Evolutionary conservation across 2,329 filamentous ascomycete genomes (phyloP).

Genomic region (Aspergillus sergii): DNA sequence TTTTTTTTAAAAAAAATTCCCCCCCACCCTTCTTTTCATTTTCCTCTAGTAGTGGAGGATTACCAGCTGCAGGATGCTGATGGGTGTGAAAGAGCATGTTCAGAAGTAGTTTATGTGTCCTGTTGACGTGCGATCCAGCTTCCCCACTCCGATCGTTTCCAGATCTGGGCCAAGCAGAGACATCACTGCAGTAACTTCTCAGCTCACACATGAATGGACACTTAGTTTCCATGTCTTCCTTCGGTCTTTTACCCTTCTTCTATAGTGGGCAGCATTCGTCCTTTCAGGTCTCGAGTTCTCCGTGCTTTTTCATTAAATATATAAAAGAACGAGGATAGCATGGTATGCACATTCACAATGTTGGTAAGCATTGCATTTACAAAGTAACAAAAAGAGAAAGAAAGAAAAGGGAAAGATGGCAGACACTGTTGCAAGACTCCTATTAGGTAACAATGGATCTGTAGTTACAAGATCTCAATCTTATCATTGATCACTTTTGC

Average conservation of each 20-base stretch:
- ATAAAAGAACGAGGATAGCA: not conserved
- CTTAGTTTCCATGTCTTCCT: not conserved
- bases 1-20: not conserved
- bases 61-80: constrained; percentile 17
- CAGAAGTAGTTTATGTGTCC: constrained; percentile 10
- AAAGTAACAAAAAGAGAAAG: not conserved
- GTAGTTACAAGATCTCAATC: not conserved
- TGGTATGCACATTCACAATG: not conserved
- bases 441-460: not conserved
- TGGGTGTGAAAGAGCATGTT: constrained; percentile 4
- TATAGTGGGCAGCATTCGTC: not conserved
- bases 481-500: constrained; percentile 1
- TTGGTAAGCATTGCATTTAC: not conserved
- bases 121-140: constrained; percentile 22
- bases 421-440: not conserved
- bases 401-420: not conserved
- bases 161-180: constrained; percentile 24
- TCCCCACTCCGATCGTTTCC: constrained; percentile 27
- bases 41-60: not conserved
- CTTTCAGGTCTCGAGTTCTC: not conserved
- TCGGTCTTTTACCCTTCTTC: not conserved
- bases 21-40: not conserved
- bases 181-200: constrained; percentile 5
- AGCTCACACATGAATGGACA: not conserved
- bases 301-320: not conserved